These are phyloP conservation scores for Rubia peregrina DNA, from an alignment of 305 asterid species.

Conservation along the genomic window DNA sequence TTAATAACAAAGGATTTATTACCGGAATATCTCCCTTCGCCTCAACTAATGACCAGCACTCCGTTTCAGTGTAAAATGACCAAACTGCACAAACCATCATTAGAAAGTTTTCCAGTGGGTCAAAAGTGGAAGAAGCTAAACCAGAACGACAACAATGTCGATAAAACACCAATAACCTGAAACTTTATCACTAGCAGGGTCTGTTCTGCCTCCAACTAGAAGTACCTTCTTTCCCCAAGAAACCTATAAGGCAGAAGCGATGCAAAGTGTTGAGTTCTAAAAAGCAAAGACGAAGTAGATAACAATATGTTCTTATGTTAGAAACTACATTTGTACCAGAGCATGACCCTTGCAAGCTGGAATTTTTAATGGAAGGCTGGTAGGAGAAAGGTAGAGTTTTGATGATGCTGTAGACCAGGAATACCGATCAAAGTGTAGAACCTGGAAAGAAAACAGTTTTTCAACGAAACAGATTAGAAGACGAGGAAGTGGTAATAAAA, in stretches of 20 bases:
- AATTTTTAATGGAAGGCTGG: conserved; percentile 79
- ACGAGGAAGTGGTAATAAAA: background rate
- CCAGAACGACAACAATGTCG: conserved; percentile 14
- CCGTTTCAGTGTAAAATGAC: conserved; percentile 96
- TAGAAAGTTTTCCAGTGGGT: background rate
- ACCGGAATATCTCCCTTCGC: conserved; percentile 98
- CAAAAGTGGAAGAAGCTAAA: conserved; percentile 14
- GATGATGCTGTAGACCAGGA: conserved; percentile 86
- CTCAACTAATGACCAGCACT: conserved; percentile 89
- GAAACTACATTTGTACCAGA: conserved; percentile 47
- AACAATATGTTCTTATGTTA: background rate
- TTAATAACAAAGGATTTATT: conserved; percentile 19
- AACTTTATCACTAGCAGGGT: conserved; percentile 73
- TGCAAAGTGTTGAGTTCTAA: background rate
- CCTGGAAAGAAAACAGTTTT: conserved; percentile 36
- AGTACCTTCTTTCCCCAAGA: conserved; percentile 97
- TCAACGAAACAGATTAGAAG: conserved; percentile 2
- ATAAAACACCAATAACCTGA: conserved; percentile 51
- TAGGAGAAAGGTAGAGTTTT: conserved; percentile 86
- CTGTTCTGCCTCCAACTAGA: conserved; percentile 90
- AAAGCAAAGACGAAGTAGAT: background rate
- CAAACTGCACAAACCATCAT: conserved; percentile 50
- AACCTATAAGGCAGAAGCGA: conserved; percentile 33
- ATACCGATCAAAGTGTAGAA: conserved; percentile 70
- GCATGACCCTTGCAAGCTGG: conserved; percentile 99